These are phyloP conservation scores for Raffaelea deltoideospora DNA, from an alignment of 2,329 filamentous ascomycete genomes.

Conservation along the genomic window DNA sequence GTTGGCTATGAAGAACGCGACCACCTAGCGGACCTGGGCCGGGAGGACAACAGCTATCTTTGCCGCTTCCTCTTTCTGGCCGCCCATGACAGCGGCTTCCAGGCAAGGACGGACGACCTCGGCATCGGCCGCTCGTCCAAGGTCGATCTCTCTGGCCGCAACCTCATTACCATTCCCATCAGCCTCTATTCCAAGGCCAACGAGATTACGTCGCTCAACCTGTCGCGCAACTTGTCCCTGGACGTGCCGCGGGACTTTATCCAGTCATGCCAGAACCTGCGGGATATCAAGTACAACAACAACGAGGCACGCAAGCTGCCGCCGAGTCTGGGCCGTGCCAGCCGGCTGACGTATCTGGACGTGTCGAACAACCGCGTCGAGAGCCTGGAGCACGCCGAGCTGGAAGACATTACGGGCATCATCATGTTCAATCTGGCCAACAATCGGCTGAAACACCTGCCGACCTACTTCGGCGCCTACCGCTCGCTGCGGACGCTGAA, in stretches of 20 bases:
- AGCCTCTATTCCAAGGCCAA: constrained; percentile 78
- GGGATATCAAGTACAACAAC: constrained; percentile 90
- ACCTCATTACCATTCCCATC: constrained; percentile 89
- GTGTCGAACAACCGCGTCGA: constrained; percentile 90
- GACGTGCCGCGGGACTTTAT: constrained; percentile 95
- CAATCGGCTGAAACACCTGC: constrained; percentile 69
- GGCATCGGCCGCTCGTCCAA: constrained; percentile 73
- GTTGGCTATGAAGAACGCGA: constrained; percentile 81
- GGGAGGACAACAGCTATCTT: constrained; percentile 94
- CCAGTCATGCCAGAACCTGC: constrained; percentile 75
- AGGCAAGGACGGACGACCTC: constrained; percentile 60
- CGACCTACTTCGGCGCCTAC: constrained; percentile 70
- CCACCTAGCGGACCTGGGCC: constrained; percentile 78
- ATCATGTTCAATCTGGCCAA: constrained; percentile 88
- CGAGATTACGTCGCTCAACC: constrained; percentile 88
- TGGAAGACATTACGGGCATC: constrained; percentile 59
- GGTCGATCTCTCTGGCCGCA: constrained; percentile 78
- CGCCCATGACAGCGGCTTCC: constrained; percentile 69
- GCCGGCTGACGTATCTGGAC: constrained; percentile 73
- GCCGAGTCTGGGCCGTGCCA: constrained; percentile 67
- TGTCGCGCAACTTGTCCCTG: constrained; percentile 82
- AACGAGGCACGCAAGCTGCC: constrained; percentile 85
- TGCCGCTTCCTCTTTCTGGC: constrained; percentile 93
- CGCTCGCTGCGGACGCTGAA: constrained; percentile 69
- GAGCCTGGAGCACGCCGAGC: constrained; percentile 68